Base-by-base conservation (phyloP, 2,329 filamentous ascomycete genomes). In the Elsinoe necatrix region DNA sequence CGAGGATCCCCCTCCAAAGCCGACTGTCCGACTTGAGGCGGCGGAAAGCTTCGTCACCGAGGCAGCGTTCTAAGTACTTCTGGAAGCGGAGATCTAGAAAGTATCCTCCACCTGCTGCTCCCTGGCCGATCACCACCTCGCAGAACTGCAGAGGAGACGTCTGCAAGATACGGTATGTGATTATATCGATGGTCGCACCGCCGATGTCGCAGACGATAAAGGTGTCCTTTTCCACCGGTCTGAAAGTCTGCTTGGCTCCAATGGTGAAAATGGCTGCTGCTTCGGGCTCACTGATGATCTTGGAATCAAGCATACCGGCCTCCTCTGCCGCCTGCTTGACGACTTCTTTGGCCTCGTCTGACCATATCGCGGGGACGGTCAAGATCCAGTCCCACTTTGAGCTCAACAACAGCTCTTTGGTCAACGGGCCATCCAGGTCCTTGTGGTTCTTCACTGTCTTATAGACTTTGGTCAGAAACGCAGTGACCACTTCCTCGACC, bases 331-430 rank as follows among this genome's bases (percentile, higher is more conserved):
- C 88, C 66, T 86, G 81, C 51, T 90, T 71, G 1, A 87, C 92
- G 4, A 86, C 86, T 68, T 89, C 87, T 73, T 91, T 92, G n/a
- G 87, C 88, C 0, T 85, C 81, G 67, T 93, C 88, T 21, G 84
- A 88, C 88, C 88, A 93, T 5, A 92, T 86, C 6, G 88, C 88
- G 6, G 88, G 88, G 54, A 87, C 88, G 0, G 88, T 92, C 57
- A 93, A 75, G 48, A 92, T 85, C 64, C 89, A 91, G 60, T 45
- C 41, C 20, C 18, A 25, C 18, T 45, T 25, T 8, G 41, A 18
- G n/a, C 12, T 23, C 12, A 8, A 25, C 41, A 23, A 9, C 3
- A 45, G n/a, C 21, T 45, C 8, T 27, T 25, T 20, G 9, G 41
- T 45, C 9, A 45, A 45, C 25, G 7, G 20, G 9, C 20, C 41